Conservation (phyloP, 768 basidiomycete species). For the Russula griseocarnosa region DNA sequence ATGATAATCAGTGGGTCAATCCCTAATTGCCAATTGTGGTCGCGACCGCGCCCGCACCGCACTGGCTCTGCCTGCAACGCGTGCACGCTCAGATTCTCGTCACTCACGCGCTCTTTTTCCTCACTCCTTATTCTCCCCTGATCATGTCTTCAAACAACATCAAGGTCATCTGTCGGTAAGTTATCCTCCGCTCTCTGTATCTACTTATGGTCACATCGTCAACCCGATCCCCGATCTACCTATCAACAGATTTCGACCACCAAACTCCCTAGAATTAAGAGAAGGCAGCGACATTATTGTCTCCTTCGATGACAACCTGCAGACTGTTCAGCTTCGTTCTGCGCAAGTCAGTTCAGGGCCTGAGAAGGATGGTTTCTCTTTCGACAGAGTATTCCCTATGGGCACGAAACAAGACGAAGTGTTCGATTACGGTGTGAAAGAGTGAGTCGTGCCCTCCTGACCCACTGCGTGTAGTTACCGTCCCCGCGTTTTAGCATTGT, state of each 20-base stretch:
- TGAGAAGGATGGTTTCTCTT: slow-evolving; percentile 96
- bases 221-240: slow-evolving; percentile 14
- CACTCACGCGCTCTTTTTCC: slow-evolving; percentile 1
- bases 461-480: neutral
- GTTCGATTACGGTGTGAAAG: slow-evolving; percentile 98
- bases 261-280: slow-evolving; percentile 84
- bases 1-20: slow-evolving; percentile 8
- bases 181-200: slow-evolving; percentile 24
- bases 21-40: slow-evolving; percentile 19
- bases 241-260: slow-evolving; percentile 80
- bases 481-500: slow-evolving; percentile 60
- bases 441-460: slow-evolving; percentile 51
- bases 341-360: slow-evolving; percentile 69
- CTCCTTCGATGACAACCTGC: slow-evolving; percentile 79
- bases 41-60: slow-evolving; percentile 8
- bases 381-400: slow-evolving; percentile 95
- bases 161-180: slow-evolving; percentile 98
- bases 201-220: slow-evolving; percentile 8
- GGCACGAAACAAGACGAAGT: slow-evolving; percentile 87
- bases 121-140: slow-evolving; percentile 1
- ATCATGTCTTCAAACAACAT: slow-evolving; percentile 76
- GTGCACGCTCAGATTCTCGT: slow-evolving; percentile 17
- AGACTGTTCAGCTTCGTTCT: slow-evolving; percentile 77
- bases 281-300: slow-evolving; percentile 90
- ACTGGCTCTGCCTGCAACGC: slow-evolving; percentile 5